Percentiles rank a stretch among this genome's conserved stretches.
These are phyloP conservation scores for Camellia oleifera DNA, from an alignment of 179 eudicot genomes.

Conservation along the genomic window DNA sequence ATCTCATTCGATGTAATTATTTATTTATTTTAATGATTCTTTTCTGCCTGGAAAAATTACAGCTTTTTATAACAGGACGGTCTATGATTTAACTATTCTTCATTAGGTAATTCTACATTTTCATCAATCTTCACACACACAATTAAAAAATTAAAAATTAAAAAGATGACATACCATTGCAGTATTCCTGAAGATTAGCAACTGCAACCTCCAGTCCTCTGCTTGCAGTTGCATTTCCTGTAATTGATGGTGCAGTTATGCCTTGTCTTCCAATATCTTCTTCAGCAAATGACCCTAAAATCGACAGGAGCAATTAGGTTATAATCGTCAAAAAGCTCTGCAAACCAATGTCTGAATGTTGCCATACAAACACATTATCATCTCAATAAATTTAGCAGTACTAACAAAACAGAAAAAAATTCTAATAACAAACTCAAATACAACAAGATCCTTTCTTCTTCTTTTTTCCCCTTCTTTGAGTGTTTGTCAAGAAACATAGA, in stretches of 20 bases:
- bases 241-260: conserved; percentile 50
- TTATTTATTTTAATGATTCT: too few relatives aligned
- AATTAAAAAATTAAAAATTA: background rate
- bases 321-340: conserved; percentile 5
- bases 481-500: too few relatives aligned
- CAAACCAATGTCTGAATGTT: background rate
- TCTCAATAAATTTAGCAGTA: background rate
- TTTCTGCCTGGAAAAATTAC: too few relatives aligned
- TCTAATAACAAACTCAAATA: conserved; percentile 2
- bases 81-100: too few relatives aligned
- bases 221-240: conserved; percentile 94
- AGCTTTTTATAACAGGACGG: too few relatives aligned
- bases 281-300: conserved; percentile 94
- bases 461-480: too few relatives aligned
- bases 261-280: conserved; percentile 97
- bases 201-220: conserved; percentile 99
- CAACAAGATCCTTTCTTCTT: background rate
- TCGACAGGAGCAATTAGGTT: conserved; percentile 1
- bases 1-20: too few relatives aligned
- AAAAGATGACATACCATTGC: conserved; percentile 63
- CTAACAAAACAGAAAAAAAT: background rate
- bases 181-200: conserved; percentile 97
- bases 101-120: background rate
- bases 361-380: background rate
- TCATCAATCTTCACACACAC: background rate